Base-by-base conservation (phyloP, 2,329 filamentous ascomycete genomes). In the Colletotrichum somersetense region DNA sequence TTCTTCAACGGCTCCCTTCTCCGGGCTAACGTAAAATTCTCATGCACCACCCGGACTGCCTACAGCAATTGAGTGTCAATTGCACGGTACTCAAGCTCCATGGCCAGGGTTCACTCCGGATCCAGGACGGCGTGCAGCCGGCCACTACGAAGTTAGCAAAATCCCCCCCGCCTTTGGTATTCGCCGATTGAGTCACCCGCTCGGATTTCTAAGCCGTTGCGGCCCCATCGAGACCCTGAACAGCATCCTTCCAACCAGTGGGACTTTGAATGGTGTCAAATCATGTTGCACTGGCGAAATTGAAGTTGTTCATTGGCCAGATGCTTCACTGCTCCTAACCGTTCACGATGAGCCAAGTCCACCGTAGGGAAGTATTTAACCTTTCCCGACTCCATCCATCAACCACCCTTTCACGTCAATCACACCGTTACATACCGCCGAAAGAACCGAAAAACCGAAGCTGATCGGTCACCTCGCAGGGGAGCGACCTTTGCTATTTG, bases 161-260 rank as follows among this genome's bases (percentile, higher is more conserved):
- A 46, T 7, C 26, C 11, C 16, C 62, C 62, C 67, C 62, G 35
- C 66, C 53, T 53, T 30, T 26, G 44, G 46, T 33, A 33, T 46
- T 55, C 26, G 53, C 67, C 67, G 55, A 23, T 55, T 66, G 62
- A 70, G 53, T 70, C 62, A 69, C 65, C 38, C 67, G 62, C 52
- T 30, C 44, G 35, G 16, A 50, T 33, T 30, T 42, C 3, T 46
- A 26, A 58, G 42, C 42, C 23, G 30, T 30, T 30, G 30, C 30
- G 30, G 59, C 50, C 58, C 48, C 23, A 33, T 18, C 48, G 38
- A 33, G 57, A 62, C 11, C 26, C 55, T 33, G 12, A 66, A 30
- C 42, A 16, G 18, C 23, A 53, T 44, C 26, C 20, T 23, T 66
- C n/a, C 23, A 44, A 40, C 44, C 44, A 59, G 35, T 48, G 8